Base-by-base conservation (phyloP, 2,329 filamentous ascomycete species). In the Pseudofabraea citricarpa region DNA sequence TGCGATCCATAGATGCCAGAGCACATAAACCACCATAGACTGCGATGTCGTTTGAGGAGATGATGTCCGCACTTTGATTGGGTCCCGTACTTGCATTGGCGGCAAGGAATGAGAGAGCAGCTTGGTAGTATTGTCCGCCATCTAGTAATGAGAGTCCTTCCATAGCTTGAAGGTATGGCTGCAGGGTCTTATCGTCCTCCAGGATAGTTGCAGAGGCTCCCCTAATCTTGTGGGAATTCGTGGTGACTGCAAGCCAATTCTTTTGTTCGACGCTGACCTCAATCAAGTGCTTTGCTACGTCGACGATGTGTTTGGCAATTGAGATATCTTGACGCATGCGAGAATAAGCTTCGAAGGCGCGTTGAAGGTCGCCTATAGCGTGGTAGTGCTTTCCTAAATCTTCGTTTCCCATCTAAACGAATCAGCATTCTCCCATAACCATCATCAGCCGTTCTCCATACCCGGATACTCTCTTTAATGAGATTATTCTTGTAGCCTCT, bases 401-500 rank as follows among this genome's bases (percentile, higher is more conserved):
- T 64, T 96, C 90, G 56, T 96, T 87, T 35, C 89, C 91, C 82
- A 97, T 96, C 87, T 95, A 54, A 15, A 35, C 19, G 27, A n/a
- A 22, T 40, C 19, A 39, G 23, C 29, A 38, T 16, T 18, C 16
- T 2, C 12, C 31, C 19, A 13, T 8, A n/a, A 7, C 20, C 6
- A n/a, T 13, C 19, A 5, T 5, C 19, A 32, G 29, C 9, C 29
- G 6, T 16, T 7, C 13, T 15, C 31, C 76, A 44, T 72, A 94
- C 90, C 54, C 90, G 71, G 57, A 97, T 95, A 68, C 90, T 96
- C 68, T 98, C 93, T 63, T 96, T 95, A 56, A 98, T 90, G 33
- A 97, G 69, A 57, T 97, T 98, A 61, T 96, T 95, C 67, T 93
- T 95, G 66, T 97, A 97, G 1, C 84, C 85, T 64, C 90, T 90